Conservation (phyloP, 163 green algal species). For the Coccomyxa subellipsoidea region DNA sequence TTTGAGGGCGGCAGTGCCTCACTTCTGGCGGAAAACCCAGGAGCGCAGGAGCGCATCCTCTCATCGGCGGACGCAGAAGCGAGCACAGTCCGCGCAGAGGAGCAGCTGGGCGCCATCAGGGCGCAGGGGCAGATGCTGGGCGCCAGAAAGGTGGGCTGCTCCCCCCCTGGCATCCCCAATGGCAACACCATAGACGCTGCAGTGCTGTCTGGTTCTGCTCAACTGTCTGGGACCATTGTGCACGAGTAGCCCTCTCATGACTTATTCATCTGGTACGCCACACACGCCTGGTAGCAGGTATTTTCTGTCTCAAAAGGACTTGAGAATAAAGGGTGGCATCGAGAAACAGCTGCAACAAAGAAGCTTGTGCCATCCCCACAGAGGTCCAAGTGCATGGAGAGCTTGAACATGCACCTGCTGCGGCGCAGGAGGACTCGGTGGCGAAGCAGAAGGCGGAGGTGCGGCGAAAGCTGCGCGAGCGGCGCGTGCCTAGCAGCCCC, state of each 20-base stretch:
- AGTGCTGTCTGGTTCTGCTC: too few species aligned
- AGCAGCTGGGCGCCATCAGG: not conserved
- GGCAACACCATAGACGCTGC: not conserved
- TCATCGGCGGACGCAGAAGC: not conserved
- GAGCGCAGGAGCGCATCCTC: not conserved
- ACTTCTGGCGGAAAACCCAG: not conserved
- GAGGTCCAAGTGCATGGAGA: too few species aligned
- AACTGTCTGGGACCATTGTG: too few species aligned
- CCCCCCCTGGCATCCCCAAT: not conserved
- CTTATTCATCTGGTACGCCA: not conserved
- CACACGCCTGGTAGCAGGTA: not conserved
- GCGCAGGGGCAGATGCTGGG: not conserved
- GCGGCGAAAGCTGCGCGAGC: constrained; percentile 44
- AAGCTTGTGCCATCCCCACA: too few species aligned
- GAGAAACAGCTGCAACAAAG: too few species aligned
- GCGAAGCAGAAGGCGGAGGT: constrained; percentile 14
- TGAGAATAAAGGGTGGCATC: too few species aligned
- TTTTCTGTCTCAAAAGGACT: not conserved
- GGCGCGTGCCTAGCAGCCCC: constrained; percentile 64
- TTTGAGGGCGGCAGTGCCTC: not conserved
- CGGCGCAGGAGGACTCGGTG: constrained; percentile 9
- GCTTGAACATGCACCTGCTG: not conserved
- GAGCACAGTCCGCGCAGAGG: not conserved
- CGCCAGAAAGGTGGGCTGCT: not conserved
- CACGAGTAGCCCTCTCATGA: too few species aligned